Base-by-base conservation (phyloP, 1,139 yeast species). In the Protomyces pachydermus region DNA sequence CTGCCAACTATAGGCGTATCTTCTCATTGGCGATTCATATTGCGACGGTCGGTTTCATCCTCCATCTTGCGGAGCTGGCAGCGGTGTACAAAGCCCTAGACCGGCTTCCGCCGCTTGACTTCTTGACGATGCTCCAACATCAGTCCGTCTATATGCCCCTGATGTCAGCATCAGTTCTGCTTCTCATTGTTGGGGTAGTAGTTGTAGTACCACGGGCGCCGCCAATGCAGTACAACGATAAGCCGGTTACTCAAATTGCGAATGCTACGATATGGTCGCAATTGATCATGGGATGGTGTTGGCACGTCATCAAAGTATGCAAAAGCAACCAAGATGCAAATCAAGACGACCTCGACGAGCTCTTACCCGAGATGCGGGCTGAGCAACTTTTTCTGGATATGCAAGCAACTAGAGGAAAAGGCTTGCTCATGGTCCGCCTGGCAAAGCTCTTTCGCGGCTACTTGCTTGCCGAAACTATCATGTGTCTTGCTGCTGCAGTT, bases 121-220 rank as follows among this genome's bases (percentile, higher is more conserved):
- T 28, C 9, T 2, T 3, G 32, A 3, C 32, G 32, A 28, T 28
- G 32, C 1, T 28, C 3, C 32, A 28, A 6, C 8, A 2, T 28
- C 5, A 28, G 9, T 28, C 32, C 8, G 32, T 28, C 32, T 28
- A 1, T 1, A 28, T 28, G 32, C 32, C 32, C 1, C 8, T 28
- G 5, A 28, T 28, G 8, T 28, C 32, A 3, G 32, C 32, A 4
- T 28, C 32, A 28, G 5, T 28, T 28, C 32, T 28, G 32, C 32
- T 28, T 28, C 32, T 28, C 32, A 3, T 28, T 28, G 32, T 28
- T 1, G 32, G 32, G 32, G 8, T 28, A 5, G 32, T 50, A 37
- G 16, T 50, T 12, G 32, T n/a, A 5, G 14, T 56, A 9, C 61
- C 61, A n/a, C 12, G 54, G 6, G 61, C 35, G 18, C 61, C 61